Conservation (phyloP, 2,329 filamentous ascomycete genomes). For the Podosphaera xanthii region DNA sequence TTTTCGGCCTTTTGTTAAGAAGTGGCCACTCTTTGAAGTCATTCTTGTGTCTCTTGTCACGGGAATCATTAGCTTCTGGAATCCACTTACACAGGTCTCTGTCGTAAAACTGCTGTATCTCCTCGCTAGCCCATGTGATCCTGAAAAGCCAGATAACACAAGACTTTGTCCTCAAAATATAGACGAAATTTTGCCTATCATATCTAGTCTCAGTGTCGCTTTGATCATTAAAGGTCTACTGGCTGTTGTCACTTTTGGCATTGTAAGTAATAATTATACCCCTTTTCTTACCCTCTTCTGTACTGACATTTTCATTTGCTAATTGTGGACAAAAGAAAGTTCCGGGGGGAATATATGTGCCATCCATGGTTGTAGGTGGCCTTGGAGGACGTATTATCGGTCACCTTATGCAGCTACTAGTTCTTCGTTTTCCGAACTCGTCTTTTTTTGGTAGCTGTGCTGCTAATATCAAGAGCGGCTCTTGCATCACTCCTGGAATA, state of each 20-base stretch:
- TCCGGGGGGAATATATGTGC: constrained; percentile 90
- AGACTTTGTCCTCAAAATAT: constrained; percentile 52
- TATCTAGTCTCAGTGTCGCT: constrained; percentile 48
- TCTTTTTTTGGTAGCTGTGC: constrained; percentile 56
- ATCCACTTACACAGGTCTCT: constrained; percentile 65
- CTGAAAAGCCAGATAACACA: constrained; percentile 37
- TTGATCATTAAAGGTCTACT: constrained; percentile 79
- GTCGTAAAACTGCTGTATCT: constrained; percentile 83
- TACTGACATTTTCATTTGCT: constrained; percentile 1
- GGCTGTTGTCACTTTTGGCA: constrained; percentile 80
- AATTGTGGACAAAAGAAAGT: constrained; percentile 38
- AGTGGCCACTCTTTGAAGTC: constrained; percentile 68
- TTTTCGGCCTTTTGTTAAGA: constrained; percentile 64
- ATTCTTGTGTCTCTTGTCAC: constrained; percentile 69
- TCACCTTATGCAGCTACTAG: constrained; percentile 62
- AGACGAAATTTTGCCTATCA: constrained; percentile 57
- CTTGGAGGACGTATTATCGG: constrained; percentile 75
- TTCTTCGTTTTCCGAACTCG: constrained; percentile 48
- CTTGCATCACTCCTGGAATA: constrained; percentile 87
- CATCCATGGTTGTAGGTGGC: constrained; percentile 94
- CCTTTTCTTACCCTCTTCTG: neutral
- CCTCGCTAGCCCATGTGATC: constrained; percentile 67
- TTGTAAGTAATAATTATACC: constrained; percentile 25
- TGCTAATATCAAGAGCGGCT: constrained; percentile 40
- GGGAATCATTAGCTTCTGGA: constrained; percentile 79